Conservation (phyloP, 192 early-diverging fungal genomes). For the Backusella circina region DNA sequence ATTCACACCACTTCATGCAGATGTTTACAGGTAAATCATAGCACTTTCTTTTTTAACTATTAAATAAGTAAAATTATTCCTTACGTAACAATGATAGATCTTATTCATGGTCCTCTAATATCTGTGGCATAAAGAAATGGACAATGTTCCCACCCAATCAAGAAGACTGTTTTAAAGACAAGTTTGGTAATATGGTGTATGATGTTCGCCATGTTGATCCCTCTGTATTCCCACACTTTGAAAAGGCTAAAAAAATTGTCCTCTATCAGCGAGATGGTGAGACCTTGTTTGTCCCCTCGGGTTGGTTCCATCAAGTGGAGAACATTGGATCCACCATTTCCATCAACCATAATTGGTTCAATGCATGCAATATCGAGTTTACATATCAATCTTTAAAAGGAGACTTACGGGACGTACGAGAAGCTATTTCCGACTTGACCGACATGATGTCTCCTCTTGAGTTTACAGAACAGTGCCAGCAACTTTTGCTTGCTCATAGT, state of each 20-base stretch:
- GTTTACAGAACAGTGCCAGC: constrained; percentile 44
- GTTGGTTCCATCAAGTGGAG: constrained; percentile 74
- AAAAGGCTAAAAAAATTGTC: constrained; percentile 41
- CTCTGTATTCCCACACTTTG: constrained; percentile 45
- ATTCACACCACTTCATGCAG: constrained; percentile 73
- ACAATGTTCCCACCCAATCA: constrained; percentile 65
- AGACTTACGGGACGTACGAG: constrained; percentile 46
- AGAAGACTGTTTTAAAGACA: constrained; percentile 55
- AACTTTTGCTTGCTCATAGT: constrained; percentile 42
- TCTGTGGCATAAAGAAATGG: constrained; percentile 71
- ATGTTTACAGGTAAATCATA: constrained; percentile 57
- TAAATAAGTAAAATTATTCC: not conserved
- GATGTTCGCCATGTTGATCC: constrained; percentile 47
- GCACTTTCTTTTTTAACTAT: not conserved
- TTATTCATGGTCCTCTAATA: constrained; percentile 75
- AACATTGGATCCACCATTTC: constrained; percentile 70
- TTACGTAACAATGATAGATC: constrained; percentile 38
- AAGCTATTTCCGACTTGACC: constrained; percentile 52
- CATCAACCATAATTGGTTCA: constrained; percentile 78
- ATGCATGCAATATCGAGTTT: constrained; percentile 53
- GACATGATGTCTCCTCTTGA: constrained; percentile 41
- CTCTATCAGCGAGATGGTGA: constrained; percentile 60
- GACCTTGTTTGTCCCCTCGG: constrained; percentile 69
- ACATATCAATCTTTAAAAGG: constrained; percentile 41
- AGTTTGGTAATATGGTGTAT: constrained; percentile 52